Base-by-base conservation (phyloP, 139 green algal species). In the Chlorella sp. region DNA sequence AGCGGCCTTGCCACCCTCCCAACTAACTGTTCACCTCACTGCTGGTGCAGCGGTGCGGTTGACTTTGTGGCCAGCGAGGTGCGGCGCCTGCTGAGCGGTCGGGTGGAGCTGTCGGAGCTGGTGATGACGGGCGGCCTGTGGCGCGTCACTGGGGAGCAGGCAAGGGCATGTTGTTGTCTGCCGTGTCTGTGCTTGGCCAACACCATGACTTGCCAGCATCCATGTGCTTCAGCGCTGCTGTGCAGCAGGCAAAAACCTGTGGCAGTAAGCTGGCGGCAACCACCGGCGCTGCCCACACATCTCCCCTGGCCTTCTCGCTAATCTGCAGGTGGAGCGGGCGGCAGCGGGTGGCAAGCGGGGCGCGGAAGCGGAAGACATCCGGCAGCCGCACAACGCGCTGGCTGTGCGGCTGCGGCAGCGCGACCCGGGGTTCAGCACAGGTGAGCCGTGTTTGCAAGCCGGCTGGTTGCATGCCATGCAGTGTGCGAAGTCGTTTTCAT, bases 391-490 rank as follows among this genome's bases (percentile, higher is more conserved):
- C 67, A 91, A 91, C 0, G 64, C 86, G 1, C 89, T 96, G 76
- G 93, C 93, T 9, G 92, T 88, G 34, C 72, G 87, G 38, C 80
- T 97, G 68, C 87, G 78, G 30, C 69, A 92, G 79, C 85, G 94
- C 0, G 94, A 97, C 74, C 90, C 93, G 12, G 91, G 90, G 3
- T 85, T 91, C 41, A 85, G 71, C 17, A 96, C 93, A 96, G 82
- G 94, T 38, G 72, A 67, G 82, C 16, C 4, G 23, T 23, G 0
- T 18, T 38, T 13, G n/a, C n/a, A n/a, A n/a, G n/a, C n/a, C n/a
- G n/a, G n/a, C n/a, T n/a, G n/a, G n/a, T n/a, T n/a, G n/a, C n/a
- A n/a, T n/a, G n/a, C n/a, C n/a, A n/a, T n/a, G n/a, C n/a, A n/a
- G n/a, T n/a, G n/a, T n/a, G n/a, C n/a, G n/a, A n/a, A n/a, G n/a